These are phyloP conservation scores for Nicotiana noctiflora DNA, from an alignment of 257 asterid species.

Conservation along the genomic window DNA sequence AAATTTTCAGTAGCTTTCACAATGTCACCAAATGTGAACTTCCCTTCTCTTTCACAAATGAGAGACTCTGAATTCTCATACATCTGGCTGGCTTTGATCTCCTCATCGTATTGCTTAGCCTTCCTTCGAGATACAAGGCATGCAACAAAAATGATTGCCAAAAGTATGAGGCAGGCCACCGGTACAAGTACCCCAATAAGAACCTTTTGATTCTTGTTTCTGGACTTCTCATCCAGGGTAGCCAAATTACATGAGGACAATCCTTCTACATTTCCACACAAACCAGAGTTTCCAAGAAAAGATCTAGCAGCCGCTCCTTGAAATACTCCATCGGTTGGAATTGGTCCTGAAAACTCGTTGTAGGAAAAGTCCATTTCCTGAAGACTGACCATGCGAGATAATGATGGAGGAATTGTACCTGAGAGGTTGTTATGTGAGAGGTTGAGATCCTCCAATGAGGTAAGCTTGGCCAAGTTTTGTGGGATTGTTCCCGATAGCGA, in stretches of 20 bases:
- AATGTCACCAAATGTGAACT: conserved; percentile 64
- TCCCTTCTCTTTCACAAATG: conserved; percentile 75
- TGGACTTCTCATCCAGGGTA: conserved; percentile 24
- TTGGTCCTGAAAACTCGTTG: conserved; percentile 60
- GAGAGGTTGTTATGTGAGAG: conserved; percentile 56
- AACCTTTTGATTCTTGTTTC: conserved; percentile 28
- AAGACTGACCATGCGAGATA: conserved; percentile 53
- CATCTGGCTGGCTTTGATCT: conserved; percentile 21
- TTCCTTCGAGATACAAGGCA: conserved; percentile 29
- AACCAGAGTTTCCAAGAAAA: conserved; percentile 44
- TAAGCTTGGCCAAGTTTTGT: conserved; percentile 42
- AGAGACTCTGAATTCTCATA: conserved; percentile 38
- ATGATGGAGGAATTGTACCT: conserved; percentile 53
- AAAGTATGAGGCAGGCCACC: conserved; percentile 27
- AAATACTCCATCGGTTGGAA: conserved; percentile 46
- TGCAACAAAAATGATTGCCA: conserved; percentile 30
- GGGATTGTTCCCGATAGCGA: conserved; percentile 58
- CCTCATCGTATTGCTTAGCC: conserved; percentile 31
- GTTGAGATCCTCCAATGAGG: conserved; percentile 47
- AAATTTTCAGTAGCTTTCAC: conserved; percentile 68
- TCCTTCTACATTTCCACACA: conserved; percentile 66
- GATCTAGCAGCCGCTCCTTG: conserved; percentile 32
- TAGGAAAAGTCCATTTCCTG: conserved; percentile 48
- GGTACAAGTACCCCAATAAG: conserved; percentile 46
- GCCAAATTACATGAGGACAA: conserved; percentile 34